Conservation (phyloP, 2,329 filamentous ascomycete genomes). For the Aureobasidium melanogenum region DNA sequence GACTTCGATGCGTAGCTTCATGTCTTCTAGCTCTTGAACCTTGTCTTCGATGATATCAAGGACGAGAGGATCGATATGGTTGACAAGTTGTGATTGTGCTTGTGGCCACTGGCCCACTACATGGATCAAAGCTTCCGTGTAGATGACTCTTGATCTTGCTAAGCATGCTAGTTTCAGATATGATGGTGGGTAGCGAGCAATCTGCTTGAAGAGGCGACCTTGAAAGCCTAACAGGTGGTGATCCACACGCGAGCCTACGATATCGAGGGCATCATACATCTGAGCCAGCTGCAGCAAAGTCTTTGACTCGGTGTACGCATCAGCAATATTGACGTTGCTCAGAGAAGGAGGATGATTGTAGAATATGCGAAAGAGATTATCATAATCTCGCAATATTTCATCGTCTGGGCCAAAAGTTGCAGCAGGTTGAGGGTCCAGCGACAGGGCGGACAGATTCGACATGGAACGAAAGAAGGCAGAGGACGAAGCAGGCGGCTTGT, state of each 20-base stretch:
- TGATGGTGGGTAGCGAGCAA: conserved; percentile 88
- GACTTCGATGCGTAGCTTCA: conserved; percentile 68
- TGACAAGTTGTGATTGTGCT: conserved; percentile 66
- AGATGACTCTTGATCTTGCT: conserved; percentile 68
- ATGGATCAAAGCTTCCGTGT: conserved; percentile 75
- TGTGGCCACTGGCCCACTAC: conserved; percentile 91
- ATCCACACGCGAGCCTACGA: conserved; percentile 83
- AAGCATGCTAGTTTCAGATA: conserved; percentile 87
- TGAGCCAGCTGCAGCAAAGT: conserved; percentile 81
- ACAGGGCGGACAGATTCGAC: conserved; percentile 60
- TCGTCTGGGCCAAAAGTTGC: conserved; percentile 47
- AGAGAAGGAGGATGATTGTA: conserved; percentile 84
- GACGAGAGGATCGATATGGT: conserved; percentile 63
- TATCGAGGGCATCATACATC: conserved; percentile 82
- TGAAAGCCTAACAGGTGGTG: conserved; percentile 92
- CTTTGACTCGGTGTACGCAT: conserved; percentile 91
- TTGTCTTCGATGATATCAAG: conserved; percentile 92
- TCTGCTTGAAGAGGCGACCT: conserved; percentile 85
- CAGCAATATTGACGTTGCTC: conserved; percentile 79
- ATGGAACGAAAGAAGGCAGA: conserved; percentile 79
- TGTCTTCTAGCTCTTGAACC: conserved; percentile 81
- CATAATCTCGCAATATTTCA: conserved; percentile 82
- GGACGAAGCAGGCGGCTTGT: conserved; percentile 54
- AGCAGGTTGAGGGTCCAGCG: conserved; percentile 35
- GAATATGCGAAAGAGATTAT: conserved; percentile 91